phyloP scores from a whole-genome alignment of 495 filamentous ascomycete species.

The Penicillium cataractarum region DNA sequence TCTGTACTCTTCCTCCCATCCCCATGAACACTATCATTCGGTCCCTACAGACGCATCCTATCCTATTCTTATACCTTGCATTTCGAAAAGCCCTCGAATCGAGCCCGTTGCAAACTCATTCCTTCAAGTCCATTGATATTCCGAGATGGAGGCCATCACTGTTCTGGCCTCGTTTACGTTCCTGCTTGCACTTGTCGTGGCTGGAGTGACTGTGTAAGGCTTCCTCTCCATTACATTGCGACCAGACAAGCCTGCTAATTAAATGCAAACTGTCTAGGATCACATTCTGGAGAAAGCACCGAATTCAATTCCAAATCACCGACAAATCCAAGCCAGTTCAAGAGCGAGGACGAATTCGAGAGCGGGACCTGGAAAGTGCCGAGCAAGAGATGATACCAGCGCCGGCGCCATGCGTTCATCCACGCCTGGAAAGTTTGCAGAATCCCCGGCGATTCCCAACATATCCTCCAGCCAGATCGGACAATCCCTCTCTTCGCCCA shows the following conservation, averaged over 20 bases:
- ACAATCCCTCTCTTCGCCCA: background rate
- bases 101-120: background rate
- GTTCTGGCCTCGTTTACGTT: constrained; percentile 21
- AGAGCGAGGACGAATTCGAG: constrained; percentile 2
- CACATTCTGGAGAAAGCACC: constrained; percentile 23
- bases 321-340: constrained; percentile 4
- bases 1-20: background rate
- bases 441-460: background rate
- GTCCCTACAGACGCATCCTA: background rate
- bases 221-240: background rate
- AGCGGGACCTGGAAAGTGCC: constrained; percentile 14
- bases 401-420: constrained; percentile 7
- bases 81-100: background rate
- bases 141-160: constrained; percentile 22
- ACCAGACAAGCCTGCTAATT: background rate
- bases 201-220: constrained; percentile 21
- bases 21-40: background rate
- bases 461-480: background rate
- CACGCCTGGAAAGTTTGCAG: constrained; percentile 14
- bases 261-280: constrained; percentile 2
- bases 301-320: constrained; percentile 22
- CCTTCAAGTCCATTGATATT: background rate
- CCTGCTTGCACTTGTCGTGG: constrained; percentile 16
- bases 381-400: background rate
- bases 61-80: background rate